phyloP scores from a whole-genome alignment of 2,329 filamentous ascomycete species.

The Sporothrix protearum region DNA sequence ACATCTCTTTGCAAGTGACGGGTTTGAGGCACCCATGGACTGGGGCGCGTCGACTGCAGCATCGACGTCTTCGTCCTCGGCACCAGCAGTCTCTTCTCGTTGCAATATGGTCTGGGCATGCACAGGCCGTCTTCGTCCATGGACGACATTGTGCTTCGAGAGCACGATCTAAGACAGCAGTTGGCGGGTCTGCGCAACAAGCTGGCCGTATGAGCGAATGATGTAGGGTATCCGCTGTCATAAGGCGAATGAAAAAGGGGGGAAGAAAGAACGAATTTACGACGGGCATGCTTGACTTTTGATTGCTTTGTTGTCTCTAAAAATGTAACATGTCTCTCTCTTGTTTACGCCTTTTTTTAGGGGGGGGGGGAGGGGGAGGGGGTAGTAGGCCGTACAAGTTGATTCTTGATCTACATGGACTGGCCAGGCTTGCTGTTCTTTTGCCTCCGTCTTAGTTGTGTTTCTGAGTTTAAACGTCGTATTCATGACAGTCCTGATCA shows the following conservation, averaged over 20 bases:
- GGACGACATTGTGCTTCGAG: conserved; percentile 8
- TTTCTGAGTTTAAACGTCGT: neutral
- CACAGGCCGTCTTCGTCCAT: neutral
- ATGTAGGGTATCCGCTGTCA: neutral
- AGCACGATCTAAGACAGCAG: conserved; percentile 21
- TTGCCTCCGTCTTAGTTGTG: neutral
- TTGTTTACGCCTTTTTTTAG: no score
- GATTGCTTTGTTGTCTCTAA: no score
- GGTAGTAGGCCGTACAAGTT: no score
- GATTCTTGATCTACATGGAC: neutral
- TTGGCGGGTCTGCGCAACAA: conserved; percentile 17
- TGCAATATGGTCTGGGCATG: neutral
- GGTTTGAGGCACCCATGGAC: neutral
- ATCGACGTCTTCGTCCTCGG: neutral
- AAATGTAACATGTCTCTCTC: neutral
- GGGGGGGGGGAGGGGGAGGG: no score
- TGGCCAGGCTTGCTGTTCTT: neutral
- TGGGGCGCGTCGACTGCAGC: conserved; percentile 11
- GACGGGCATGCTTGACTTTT: neutral
- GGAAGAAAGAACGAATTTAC: neutral
- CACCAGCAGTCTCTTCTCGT: neutral
- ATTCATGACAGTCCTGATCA: neutral
- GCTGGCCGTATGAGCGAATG: neutral
- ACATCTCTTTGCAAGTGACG: neutral
- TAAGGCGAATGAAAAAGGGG: no score